Base-by-base conservation (phyloP, 306 rosid species). In the Inga laurina region DNA sequence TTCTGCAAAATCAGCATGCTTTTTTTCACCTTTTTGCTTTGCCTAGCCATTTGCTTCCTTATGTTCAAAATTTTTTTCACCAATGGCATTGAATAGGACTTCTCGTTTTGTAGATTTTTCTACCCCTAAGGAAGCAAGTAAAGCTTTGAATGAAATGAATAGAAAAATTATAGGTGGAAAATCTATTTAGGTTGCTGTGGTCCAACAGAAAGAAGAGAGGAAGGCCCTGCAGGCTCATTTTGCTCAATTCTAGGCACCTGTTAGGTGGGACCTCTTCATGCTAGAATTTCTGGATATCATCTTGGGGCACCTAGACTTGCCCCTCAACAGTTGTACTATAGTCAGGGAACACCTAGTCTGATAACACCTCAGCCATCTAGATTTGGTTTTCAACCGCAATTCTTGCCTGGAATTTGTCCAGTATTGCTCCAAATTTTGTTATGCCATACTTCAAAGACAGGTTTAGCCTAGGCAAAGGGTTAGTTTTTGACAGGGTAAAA, bases 181-280 rank as follows among this genome's bases (percentile, higher is more conserved):
- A 78, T 96, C 97, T 79, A 77, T 93, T 21, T 92, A 91, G 69
- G 96, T 95, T 75, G 98, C 94, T 41, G 92, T 95, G 44, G 99
- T 98, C 46, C 98, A 95, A 85, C 91, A 90, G 52, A 95, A 90
- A 79, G 99, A 95, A 77, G 97, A 95, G 67, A 88, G 98, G 72
- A 92, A 85, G 84, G 94, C 96, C 75, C 80, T 95, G 76, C 93
- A 88, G 94, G 99, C 91, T 32, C 98, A 90, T 3, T 93, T 93
- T 86, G 77, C 97, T 70, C 97, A 93, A 80, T 78, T 92, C 15
- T 88, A 83, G 72, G 83, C 87, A 45, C 85, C 88, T 48, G 85
- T 88, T 78, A 94, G 87, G 49, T 95, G 67, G 21, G 90, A 70
- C 90, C 91, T 19, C 21, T 91, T 78, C 83, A 90, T 34, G 76